A percentile compares a stretch with the other conserved stretches of the same genome.
Evolutionary conservation across 1,284 basidiomycete genomes (phyloP).

Genomic region (Rhizoctonia solani): DNA sequence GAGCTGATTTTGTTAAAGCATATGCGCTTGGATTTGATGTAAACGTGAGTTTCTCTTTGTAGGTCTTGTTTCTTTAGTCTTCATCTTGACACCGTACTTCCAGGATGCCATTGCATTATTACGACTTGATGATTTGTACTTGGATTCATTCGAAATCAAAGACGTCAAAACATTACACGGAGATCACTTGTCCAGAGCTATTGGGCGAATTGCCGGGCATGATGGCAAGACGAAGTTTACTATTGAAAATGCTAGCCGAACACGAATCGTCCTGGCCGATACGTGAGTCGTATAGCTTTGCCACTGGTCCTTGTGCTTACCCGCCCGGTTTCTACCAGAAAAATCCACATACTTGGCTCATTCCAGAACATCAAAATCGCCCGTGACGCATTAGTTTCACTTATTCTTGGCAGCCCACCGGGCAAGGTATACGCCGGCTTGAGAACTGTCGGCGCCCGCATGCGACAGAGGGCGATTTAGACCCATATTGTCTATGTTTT

Average conservation of each 20-base stretch:
- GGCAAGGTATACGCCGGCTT: conserved; percentile 95
- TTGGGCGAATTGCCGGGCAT: conserved; percentile 96
- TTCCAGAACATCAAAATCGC: conserved; percentile 98
- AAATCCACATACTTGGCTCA: conserved; percentile 93
- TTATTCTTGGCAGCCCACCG: conserved; percentile 93
- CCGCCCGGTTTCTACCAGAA: conserved; percentile 53
- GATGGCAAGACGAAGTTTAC: conserved; percentile 99
- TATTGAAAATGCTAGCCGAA: conserved; percentile 95
- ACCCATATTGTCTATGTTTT: background rate
- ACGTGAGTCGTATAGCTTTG: conserved; percentile 63
- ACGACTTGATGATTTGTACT: conserved; percentile 93
- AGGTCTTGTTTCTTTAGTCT: background rate
- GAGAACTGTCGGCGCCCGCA: conserved; percentile 87
- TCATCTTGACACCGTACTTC: conserved; percentile 28
- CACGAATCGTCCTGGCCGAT: conserved; percentile 95
- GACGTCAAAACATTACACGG: conserved; percentile 98
- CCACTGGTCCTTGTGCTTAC: conserved; percentile 33
- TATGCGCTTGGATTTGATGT: conserved; percentile 94
- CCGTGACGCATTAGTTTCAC: conserved; percentile 91
- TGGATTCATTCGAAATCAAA: conserved; percentile 98
- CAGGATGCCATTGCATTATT: conserved; percentile 96
- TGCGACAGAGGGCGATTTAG: conserved; percentile 84
- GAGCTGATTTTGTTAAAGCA: conserved; percentile 97
- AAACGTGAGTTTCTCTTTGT: conserved; percentile 60
- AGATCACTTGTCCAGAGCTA: conserved; percentile 94